phyloP scores from a whole-genome alignment of 2,329 filamentous ascomycete species.

The Chaetomiaceae sp. region DNA sequence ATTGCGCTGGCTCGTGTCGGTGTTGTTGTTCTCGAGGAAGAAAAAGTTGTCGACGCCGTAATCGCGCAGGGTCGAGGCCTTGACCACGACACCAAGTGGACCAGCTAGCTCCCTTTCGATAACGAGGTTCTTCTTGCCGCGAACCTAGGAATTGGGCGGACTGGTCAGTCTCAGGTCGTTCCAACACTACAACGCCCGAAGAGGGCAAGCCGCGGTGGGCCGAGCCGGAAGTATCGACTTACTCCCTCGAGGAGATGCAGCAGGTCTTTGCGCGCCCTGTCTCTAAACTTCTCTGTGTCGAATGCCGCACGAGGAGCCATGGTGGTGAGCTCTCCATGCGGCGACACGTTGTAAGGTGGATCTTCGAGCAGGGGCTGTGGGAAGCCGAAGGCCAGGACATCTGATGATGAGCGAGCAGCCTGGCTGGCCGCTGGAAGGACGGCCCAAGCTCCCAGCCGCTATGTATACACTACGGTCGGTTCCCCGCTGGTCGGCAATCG shows the following conservation, averaged over 20 bases:
- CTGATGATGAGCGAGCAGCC: not conserved
- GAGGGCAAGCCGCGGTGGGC: not conserved
- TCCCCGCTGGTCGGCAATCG: no score
- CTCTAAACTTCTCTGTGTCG: slow-evolving; percentile 67
- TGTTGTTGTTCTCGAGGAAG: slow-evolving; percentile 90
- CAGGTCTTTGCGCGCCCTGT: slow-evolving; percentile 81
- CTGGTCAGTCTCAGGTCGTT: slow-evolving; percentile 18
- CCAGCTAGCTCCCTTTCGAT: slow-evolving; percentile 87
- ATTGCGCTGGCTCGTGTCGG: slow-evolving; percentile 90
- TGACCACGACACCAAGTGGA: slow-evolving; percentile 83
- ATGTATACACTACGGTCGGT: no score
- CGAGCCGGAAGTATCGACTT: slow-evolving; percentile 43
- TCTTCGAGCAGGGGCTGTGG: no score
- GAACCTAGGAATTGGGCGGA: slow-evolving; percentile 55
- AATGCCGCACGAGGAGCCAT: slow-evolving; percentile 69
- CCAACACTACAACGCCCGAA: slow-evolving; percentile 1
- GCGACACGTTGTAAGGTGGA: slow-evolving; percentile 12
- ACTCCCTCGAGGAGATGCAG: slow-evolving; percentile 90
- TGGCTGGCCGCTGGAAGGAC: slow-evolving; percentile 4
- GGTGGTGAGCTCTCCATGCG: slow-evolving; percentile 43
- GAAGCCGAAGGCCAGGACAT: no score
- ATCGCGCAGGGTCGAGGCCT: slow-evolving; percentile 90
- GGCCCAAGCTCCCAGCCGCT: slow-evolving; percentile 10
- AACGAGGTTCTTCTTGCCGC: slow-evolving; percentile 97
- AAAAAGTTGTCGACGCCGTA: slow-evolving; percentile 98